Evolutionary conservation across 805 yeast genomes (phyloP).

Genomic region (Candida koratica): DNA sequence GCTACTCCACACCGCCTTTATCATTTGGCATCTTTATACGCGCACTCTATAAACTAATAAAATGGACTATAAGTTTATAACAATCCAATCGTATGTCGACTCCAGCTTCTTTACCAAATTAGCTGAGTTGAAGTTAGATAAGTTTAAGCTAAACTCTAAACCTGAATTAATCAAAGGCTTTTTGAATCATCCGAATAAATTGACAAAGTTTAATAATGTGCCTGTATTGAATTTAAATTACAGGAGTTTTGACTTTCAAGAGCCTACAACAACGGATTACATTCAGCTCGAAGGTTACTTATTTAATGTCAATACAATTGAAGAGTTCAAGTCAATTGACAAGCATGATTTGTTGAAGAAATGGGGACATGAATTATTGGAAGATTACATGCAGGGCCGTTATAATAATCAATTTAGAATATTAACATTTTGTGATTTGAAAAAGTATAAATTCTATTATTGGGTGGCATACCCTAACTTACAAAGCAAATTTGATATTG

Average conservation of each 20-base stretch:
- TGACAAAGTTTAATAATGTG: slow-evolving; percentile 32
- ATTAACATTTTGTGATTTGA: slow-evolving; percentile 80
- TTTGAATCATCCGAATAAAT: slow-evolving; percentile 29
- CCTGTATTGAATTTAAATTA: slow-evolving; percentile 35
- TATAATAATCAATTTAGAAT: slow-evolving; percentile 24
- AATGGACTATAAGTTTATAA: slow-evolving; percentile 34
- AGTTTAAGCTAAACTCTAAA: slow-evolving; percentile 59
- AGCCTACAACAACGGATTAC: slow-evolving; percentile 12
- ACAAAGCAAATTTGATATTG: slow-evolving; percentile 8
- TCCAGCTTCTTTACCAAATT: slow-evolving; percentile 80
- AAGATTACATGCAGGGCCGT: slow-evolving; percentile 30
- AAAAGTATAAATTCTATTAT: slow-evolving; percentile 80
- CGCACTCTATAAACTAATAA: too few species aligned
- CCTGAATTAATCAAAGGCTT: slow-evolving; percentile 43
- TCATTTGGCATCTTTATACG: too few species aligned
- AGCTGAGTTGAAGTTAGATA: slow-evolving; percentile 68
- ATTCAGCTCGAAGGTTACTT: slow-evolving; percentile 30
- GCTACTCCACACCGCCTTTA: too few species aligned
- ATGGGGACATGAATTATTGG: slow-evolving; percentile 29
- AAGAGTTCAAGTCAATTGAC: slow-evolving; percentile 70
- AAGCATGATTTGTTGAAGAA: slow-evolving; percentile 53
- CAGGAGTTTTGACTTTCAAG: slow-evolving; percentile 23
- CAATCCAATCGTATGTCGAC: slow-evolving; percentile 72
- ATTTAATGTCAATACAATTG: slow-evolving; percentile 74
- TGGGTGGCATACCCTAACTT: slow-evolving; percentile 84